A percentile compares a stretch with the other conserved stretches of the same genome.
These are phyloP conservation scores for Phytophthora megakarya DNA, from an alignment of 352 stramenopile species.

Conservation along the genomic window DNA sequence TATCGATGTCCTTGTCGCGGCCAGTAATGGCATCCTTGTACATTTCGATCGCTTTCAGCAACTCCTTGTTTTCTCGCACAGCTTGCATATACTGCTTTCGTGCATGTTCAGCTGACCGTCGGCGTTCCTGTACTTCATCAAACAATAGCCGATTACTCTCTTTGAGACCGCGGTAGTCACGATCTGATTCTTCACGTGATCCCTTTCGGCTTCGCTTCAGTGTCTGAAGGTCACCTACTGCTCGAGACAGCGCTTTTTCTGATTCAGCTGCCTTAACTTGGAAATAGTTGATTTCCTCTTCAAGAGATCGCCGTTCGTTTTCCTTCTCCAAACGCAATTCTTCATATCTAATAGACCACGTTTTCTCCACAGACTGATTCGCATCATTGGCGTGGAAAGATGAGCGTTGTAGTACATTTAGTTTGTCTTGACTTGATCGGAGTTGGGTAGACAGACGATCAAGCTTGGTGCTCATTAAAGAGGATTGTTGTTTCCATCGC, in stretches of 20 bases:
- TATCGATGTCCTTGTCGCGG: constrained; percentile 73
- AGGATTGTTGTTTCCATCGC: constrained; percentile 54
- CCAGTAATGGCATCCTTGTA: constrained; percentile 64
- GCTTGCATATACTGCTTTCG: constrained; percentile 64
- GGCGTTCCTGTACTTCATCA: constrained; percentile 62
- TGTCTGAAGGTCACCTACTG: constrained; percentile 38
- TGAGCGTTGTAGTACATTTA: constrained; percentile 52
- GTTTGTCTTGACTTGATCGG: constrained; percentile 49
- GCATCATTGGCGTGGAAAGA: constrained; percentile 50
- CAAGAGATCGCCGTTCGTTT: constrained; percentile 39
- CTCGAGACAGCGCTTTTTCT: constrained; percentile 42
- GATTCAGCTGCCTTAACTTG: constrained; percentile 37
- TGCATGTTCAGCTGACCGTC: constrained; percentile 51
- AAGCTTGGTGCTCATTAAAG: constrained; percentile 41
- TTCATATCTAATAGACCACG: constrained; percentile 51
- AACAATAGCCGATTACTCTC: constrained; percentile 72
- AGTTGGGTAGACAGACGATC: constrained; percentile 52
- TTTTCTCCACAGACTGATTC: constrained; percentile 46
- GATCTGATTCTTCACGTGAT: constrained; percentile 24
- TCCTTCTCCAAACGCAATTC: constrained; percentile 52
- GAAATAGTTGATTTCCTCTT: constrained; percentile 52
- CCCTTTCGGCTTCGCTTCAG: constrained; percentile 32
- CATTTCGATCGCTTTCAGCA: constrained; percentile 64
- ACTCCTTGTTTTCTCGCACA: constrained; percentile 68
- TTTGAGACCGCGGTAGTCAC: constrained; percentile 53